phyloP scores from a whole-genome alignment of 352 stramenopile species.

The Globisporangium alternatum region DNA sequence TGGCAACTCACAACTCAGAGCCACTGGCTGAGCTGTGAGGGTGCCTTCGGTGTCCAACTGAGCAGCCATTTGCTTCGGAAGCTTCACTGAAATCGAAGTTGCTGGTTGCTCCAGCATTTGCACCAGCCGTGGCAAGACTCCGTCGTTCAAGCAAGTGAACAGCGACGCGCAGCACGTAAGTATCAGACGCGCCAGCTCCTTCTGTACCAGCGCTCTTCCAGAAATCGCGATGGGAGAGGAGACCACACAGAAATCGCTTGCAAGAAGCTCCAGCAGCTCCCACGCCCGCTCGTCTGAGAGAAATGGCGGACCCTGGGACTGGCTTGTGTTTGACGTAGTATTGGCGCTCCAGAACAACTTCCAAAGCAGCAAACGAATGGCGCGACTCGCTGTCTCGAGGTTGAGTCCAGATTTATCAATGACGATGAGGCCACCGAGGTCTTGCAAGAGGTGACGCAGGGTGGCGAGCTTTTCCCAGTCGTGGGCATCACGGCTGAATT shows the following conservation, averaged over 20 bases:
- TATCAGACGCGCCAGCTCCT: slow-evolving; percentile 11
- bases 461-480: not conserved
- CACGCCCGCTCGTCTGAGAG: slow-evolving; percentile 8
- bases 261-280: slow-evolving; percentile 18
- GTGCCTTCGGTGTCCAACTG: not conserved
- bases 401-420: not conserved
- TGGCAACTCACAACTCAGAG: slow-evolving; percentile 12
- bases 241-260: not conserved
- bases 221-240: not conserved
- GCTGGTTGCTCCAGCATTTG: not conserved
- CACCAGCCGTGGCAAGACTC: slow-evolving; percentile 11
- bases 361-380: slow-evolving; percentile 28
- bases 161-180: slow-evolving; percentile 5
- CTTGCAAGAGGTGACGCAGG: not conserved
- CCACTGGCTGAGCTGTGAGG: not conserved
- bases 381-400: slow-evolving; percentile 4
- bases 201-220: slow-evolving; percentile 8
- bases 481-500: not conserved
- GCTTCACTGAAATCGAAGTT: not conserved
- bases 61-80: not conserved
- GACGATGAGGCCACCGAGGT: not conserved
- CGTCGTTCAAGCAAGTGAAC: not conserved
- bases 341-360: slow-evolving; percentile 27
- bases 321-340: not conserved
- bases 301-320: not conserved